Evolutionary conservation across 768 basidiomycete species (phyloP), one percentile per base, ranked within the genome.

Genomic region (Tephrocybe sp.): DNA sequence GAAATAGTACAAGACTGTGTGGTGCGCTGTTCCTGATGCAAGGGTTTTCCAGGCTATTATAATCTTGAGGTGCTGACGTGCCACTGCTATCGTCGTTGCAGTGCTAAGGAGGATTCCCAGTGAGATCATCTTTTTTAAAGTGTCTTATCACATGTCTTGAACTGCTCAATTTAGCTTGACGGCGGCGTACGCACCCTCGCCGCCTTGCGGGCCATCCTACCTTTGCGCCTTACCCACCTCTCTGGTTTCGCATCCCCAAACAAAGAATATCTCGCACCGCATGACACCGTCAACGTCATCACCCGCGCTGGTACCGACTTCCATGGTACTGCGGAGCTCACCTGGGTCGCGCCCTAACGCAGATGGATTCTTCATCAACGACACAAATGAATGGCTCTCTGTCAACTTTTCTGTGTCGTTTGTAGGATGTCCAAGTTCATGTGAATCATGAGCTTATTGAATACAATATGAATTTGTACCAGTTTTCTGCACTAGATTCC

Each of bases 21-120:
- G 93, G 93, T 75, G 92, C 34, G 88, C 86, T 1, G 72, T 87
- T 43, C 91, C 92, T 20, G 88, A 90, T 55, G 88, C 88, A 59
- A 60, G 51, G 32, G 9, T n/a, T n/a, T n/a, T n/a, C n/a, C n/a
- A n/a, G n/a, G n/a, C n/a, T n/a, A n/a, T n/a, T n/a, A n/a, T n/a
- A n/a, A n/a, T n/a, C n/a, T n/a, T n/a, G n/a, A n/a, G n/a, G n/a
- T n/a, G n/a, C n/a, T n/a, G n/a, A n/a, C n/a, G n/a, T n/a, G n/a
- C n/a, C n/a, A n/a, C n/a, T n/a, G n/a, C n/a, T n/a, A 47, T 25
- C 40, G n/a, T n/a, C n/a, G n/a, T n/a, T n/a, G n/a, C 51, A 88
- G 84, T 86, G 86, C 59, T 86, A 88, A 72, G 88, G 88, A 34
- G 90, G 90, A 26, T 94, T 92, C 72, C 59, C 92, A 71, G 85